phyloP scores from a whole-genome alignment of 352 stramenopile species.

The Phytophthora ohioensis region DNA sequence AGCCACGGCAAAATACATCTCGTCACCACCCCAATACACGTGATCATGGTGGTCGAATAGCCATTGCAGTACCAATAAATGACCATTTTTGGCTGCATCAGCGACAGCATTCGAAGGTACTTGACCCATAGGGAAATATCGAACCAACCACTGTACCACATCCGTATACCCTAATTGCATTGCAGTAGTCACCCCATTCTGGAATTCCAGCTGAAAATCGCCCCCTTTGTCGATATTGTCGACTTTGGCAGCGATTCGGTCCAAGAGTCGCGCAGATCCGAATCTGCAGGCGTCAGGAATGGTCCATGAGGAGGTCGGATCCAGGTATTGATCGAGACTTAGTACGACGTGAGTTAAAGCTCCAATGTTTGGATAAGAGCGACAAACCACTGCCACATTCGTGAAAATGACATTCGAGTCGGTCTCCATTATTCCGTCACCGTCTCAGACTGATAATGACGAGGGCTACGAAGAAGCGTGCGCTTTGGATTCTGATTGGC shows the following conservation, averaged over 20 bases:
- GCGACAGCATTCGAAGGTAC: constrained; percentile 29
- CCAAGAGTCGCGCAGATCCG: constrained; percentile 36
- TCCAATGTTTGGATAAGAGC: constrained; percentile 8
- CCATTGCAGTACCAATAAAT: constrained; percentile 37
- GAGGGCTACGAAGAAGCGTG: background rate
- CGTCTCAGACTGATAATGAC: background rate
- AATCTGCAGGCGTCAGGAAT: constrained; percentile 22
- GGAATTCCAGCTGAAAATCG: constrained; percentile 7
- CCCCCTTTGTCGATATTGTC: background rate
- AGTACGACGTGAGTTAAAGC: constrained; percentile 25
- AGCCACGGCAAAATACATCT: constrained; percentile 38
- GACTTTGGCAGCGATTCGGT: constrained; percentile 17
- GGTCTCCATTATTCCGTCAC: constrained; percentile 1
- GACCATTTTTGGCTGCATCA: constrained; percentile 32
- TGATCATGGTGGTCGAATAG: constrained; percentile 42
- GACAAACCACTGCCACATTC: constrained; percentile 32
- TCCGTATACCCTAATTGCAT: constrained; percentile 17
- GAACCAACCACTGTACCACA: constrained; percentile 35
- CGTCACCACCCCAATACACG: constrained; percentile 42
- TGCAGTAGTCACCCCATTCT: constrained; percentile 1
- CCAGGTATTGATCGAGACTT: constrained; percentile 21
- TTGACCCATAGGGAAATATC: constrained; percentile 19
- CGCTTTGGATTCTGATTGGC: constrained; percentile 3
- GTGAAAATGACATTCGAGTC: constrained; percentile 14
- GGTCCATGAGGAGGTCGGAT: constrained; percentile 18